phyloP scores from a whole-genome alignment of 371 early-diverging fungal species.

The Mucor plumbeus region DNA sequence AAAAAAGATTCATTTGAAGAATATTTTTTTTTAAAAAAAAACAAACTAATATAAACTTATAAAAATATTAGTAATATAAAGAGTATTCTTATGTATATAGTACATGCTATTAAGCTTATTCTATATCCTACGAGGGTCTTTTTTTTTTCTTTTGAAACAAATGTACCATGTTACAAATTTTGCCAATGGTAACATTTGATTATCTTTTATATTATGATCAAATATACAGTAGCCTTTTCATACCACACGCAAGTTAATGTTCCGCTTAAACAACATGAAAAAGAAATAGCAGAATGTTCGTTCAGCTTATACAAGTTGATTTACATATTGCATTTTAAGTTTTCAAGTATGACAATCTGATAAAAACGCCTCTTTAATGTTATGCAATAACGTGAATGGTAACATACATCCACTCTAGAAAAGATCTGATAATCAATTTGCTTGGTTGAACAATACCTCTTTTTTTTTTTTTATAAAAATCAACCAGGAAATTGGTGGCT shows the following conservation, averaged over 20 bases:
- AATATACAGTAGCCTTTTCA: too few species aligned
- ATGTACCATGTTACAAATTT: too few species aligned
- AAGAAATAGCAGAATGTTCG: neutral
- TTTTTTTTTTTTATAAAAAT: neutral
- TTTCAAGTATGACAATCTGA: neutral
- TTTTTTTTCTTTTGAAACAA: too few species aligned
- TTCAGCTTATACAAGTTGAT: neutral
- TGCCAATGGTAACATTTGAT: too few species aligned
- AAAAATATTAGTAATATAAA: too few species aligned
- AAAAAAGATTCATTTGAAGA: too few species aligned
- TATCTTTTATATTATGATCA: too few species aligned
- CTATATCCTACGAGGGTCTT: too few species aligned
- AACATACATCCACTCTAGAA: neutral
- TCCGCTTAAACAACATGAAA: neutral
- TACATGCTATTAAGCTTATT: too few species aligned
- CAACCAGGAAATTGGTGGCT: neutral
- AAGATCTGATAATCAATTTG: conserved; percentile 1
- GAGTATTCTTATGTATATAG: too few species aligned
- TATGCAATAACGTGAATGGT: neutral
- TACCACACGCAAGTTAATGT: neutral
- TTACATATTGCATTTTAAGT: neutral
- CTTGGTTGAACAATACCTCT: neutral
- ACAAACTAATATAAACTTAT: too few species aligned
- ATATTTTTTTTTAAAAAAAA: too few species aligned
- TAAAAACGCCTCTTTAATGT: neutral